Base-by-base conservation (phyloP, 2,329 filamentous ascomycete species). In the Cladosporium sp. region DNA sequence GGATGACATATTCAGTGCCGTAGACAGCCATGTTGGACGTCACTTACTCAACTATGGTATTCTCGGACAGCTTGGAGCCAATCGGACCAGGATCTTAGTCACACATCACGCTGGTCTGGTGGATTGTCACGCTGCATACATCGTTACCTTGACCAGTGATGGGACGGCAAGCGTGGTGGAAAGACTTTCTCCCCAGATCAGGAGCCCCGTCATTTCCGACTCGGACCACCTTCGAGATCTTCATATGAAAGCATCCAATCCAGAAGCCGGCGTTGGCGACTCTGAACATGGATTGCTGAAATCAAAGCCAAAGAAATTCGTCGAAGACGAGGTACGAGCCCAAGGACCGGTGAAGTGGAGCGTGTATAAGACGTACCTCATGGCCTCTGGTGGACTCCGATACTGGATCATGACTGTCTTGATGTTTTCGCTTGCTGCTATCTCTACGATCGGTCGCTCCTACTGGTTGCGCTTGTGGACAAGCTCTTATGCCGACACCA, bases 141-240 rank as follows among this genome's bases (percentile, higher is more conserved):
- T 46, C n/a, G 40, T 46, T 5, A 46, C 40, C 4, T 21, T 46
- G 40, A 21, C n/a, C n/a, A 23, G n/a, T n/a, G 8, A 46, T 23
- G 40, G 40, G 2, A 46, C 40, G 3, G 40, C 40, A 46, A 46
- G 10, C 40, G 40, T 46, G n/a, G 40, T 46, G 40, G 40, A 46
- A 8, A 46, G 40, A 12, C 40, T n/a, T 46, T 46, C n/a, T 46
- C n/a, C n/a, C 8, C 21, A 11, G n/a, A 46, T 46, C 7, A n/a
- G 18, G 40, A 21, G 7, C n/a, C 7, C n/a, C 0, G 8, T 10
- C 1, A 8, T 5, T 2, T n/a, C 12, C 4, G 5, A 10, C 1
- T n/a, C 21, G 12, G n/a, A 46, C 40, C 40, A 46, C 1, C 5
- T 7, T 2, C 1, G 3, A 16, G 40, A 46, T 21, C n/a, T 11